Evolutionary conservation across 2,329 filamentous ascomycete species (phyloP).

Genomic region (Cyanodermella asteris): DNA sequence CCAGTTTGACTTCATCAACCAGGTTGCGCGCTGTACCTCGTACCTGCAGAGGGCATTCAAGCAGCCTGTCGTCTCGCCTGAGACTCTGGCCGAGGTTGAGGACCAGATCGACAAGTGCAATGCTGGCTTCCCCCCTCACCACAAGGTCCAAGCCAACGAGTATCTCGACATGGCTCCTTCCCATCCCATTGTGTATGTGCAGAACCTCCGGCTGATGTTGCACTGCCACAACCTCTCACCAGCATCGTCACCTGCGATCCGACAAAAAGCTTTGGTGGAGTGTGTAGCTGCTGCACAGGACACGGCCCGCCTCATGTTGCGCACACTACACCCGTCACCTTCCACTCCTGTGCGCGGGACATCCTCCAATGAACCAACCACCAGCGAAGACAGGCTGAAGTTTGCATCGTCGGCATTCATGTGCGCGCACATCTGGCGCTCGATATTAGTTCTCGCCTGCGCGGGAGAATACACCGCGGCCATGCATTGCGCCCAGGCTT

Average conservation of each 20-base stretch:
- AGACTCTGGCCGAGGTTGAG: conserved; percentile 58
- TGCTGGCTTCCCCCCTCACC: conserved; percentile 51
- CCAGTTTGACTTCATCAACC: conserved; percentile 56
- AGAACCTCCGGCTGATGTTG: conserved; percentile 64
- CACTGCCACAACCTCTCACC: conserved; percentile 77
- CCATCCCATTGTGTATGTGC: conserved; percentile 53
- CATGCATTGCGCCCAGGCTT: conserved; percentile 47
- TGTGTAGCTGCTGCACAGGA: conserved; percentile 57
- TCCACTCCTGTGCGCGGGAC: conserved; percentile 12
- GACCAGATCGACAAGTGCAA: conserved; percentile 57
- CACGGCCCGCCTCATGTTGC: conserved; percentile 53
- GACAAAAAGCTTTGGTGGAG: conserved; percentile 51
- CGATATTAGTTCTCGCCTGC: conserved; percentile 57
- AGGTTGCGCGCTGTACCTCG: conserved; percentile 58
- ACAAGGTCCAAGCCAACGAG: conserved; percentile 43
- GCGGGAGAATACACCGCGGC: conserved; percentile 53
- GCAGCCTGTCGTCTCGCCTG: conserved; percentile 40
- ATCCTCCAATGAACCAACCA: conserved; percentile 15
- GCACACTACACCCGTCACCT: conserved; percentile 24
- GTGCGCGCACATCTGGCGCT: conserved; percentile 72
- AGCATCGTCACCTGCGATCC: conserved; percentile 40
- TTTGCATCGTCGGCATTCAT: conserved; percentile 52
- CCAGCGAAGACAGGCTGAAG: conserved; percentile 36
- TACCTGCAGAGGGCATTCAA: conserved; percentile 50
- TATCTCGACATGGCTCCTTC: conserved; percentile 54